Evolutionary conservation across 208 protist species (phyloP), one percentile per base, ranked within the genome.

Genomic region (Jaenimonas drosophilae): DNA sequence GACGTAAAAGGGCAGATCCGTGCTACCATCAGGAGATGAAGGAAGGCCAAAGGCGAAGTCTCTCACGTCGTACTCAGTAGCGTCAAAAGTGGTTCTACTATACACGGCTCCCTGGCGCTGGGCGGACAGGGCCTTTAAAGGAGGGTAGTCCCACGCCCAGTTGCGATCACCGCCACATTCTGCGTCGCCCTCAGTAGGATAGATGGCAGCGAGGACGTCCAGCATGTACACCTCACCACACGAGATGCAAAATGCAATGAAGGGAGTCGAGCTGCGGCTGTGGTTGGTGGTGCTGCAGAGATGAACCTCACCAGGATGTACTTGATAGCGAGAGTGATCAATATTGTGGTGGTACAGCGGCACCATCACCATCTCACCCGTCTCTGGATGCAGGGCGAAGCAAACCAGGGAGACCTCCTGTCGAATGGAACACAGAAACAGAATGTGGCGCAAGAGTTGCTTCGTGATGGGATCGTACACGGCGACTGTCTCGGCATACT

Each of bases 371-470:
- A 88, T 28, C 11, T 29, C 17, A 12, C 52, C 32, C 19, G 29
- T 33, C 7, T 14, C 17, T 24, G 25, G 12, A 2, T 34, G 17
- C 19, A 29, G 5, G 14, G 34, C 44, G 20, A 92, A 65, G 4
- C 70, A 59, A 0, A 84, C 62, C 12, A 92, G 32, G 5, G 75
- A 61, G 5, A 85, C 60, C 44, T 88, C 66, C 49, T 93, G 80
- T 43, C 88, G 89, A 7, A 72, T 52, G 26, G 76, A 78, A 44
- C 80, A 64, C 2, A 90, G 27, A 54, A 93, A 93, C 7, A 84
- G 67, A 3, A 88, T 49, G 54, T 93, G 73, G 2, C 77, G 69
- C 0, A 50, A 16, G 36, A 43, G 3, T 1, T 38, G 41, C n/a
- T 57, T 49, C 28, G 59, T 38, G 0, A 50, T 30, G 0, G 59